These are phyloP conservation scores for Pythium aquatile DNA, from an alignment of 352 stramenopile species.

Conservation along the genomic window DNA sequence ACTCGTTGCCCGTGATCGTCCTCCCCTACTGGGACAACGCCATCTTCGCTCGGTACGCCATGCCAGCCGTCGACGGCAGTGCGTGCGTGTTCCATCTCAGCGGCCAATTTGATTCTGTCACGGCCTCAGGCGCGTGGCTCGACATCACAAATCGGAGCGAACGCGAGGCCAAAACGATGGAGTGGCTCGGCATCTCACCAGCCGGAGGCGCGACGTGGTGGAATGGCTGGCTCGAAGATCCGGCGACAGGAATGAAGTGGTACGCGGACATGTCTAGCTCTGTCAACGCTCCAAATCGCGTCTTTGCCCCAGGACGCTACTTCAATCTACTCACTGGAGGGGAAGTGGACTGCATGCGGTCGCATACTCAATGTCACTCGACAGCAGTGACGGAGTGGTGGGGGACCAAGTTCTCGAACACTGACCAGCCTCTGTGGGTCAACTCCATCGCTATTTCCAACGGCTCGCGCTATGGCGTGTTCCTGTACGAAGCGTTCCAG, in stretches of 20 bases:
- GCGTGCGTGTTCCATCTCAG: conserved; percentile 37
- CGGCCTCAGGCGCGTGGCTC: conserved; percentile 17
- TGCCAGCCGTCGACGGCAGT: conserved; percentile 35
- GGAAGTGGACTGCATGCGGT: conserved; percentile 33
- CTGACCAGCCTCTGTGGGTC: neutral
- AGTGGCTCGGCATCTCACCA: conserved; percentile 30
- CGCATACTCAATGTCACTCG: conserved; percentile 6
- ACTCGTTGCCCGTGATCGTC: conserved; percentile 42
- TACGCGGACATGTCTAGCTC: conserved; percentile 35
- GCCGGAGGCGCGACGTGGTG: conserved; percentile 27
- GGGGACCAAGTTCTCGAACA: conserved; percentile 21
- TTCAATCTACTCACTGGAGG: conserved; percentile 31
- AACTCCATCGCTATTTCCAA: neutral
- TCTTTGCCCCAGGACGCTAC: conserved; percentile 27
- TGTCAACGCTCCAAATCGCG: conserved; percentile 9
- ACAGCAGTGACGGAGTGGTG: conserved; percentile 18
- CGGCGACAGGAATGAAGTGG: conserved; percentile 17
- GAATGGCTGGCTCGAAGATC: conserved; percentile 47
- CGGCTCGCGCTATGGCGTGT: neutral
- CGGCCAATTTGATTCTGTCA: conserved; percentile 31
- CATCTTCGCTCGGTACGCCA: conserved; percentile 29
- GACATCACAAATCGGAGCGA: conserved; percentile 26
- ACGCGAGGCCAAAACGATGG: conserved; percentile 32
- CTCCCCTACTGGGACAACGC: conserved; percentile 51
- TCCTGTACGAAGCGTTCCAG: neutral